A percentile compares a stretch with the other conserved stretches of the same genome.
phyloP scores from a whole-genome alignment of 805 yeast genomes.

The Sugiyamaella marilandica region DNA sequence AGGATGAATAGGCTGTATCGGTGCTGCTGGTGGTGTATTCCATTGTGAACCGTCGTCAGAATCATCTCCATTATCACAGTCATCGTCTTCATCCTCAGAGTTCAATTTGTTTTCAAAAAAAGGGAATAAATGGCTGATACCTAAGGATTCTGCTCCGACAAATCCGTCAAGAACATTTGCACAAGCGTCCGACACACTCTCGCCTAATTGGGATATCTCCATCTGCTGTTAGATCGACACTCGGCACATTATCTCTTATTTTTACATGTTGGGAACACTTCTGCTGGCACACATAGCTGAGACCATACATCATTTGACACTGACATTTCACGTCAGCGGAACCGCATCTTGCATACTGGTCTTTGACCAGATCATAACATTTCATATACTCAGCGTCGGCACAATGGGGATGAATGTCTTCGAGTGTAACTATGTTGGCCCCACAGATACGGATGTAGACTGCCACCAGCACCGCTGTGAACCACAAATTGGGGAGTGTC shows the following conservation, averaged over 20 bases:
- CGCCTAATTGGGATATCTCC: not conserved
- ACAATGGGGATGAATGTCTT: not conserved
- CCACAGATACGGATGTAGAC: not conserved
- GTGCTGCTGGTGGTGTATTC: conserved; percentile 8
- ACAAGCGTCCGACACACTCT: not conserved
- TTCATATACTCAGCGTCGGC: conserved; percentile 12
- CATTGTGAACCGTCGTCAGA: conserved; percentile 24
- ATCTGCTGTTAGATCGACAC: not conserved
- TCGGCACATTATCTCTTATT: not conserved
- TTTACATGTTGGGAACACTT: conserved; percentile 7
- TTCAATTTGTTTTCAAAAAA: conserved; percentile 12
- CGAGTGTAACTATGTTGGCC: not conserved
- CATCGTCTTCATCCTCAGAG: conserved; percentile 20
- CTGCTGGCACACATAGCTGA: conserved; percentile 17
- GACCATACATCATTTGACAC: conserved; percentile 15
- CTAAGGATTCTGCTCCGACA: conserved; percentile 2
- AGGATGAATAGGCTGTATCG: not conserved
- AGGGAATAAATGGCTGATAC: conserved; percentile 7
- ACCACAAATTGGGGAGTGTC: not conserved
- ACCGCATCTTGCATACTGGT: conserved; percentile 14
- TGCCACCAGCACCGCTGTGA: not conserved
- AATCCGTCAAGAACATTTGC: not conserved
- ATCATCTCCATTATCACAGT: conserved; percentile 25
- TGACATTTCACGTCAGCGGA: conserved; percentile 19
- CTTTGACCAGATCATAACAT: conserved; percentile 19